phyloP scores from a whole-genome alignment of 257 asterid species.

The Craterostigma plantagineum region DNA sequence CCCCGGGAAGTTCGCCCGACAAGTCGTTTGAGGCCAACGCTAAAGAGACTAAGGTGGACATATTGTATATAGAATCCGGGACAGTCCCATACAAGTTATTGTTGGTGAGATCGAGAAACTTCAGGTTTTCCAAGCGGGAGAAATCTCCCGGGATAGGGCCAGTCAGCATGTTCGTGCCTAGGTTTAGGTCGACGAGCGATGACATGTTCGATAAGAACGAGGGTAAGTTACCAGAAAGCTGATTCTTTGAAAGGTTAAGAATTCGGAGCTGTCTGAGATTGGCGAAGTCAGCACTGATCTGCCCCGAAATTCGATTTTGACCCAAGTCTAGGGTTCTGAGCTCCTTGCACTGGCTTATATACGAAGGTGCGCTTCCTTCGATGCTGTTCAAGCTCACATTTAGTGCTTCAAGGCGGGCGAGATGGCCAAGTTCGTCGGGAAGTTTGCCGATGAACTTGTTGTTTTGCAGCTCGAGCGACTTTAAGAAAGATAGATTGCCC shows the following conservation, averaged over 20 bases:
- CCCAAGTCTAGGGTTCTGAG: slow-evolving; percentile 19
- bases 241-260: slow-evolving; percentile 26
- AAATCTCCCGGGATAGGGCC: slow-evolving; percentile 24
- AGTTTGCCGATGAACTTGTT: slow-evolving; percentile 26
- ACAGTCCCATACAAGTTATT: slow-evolving; percentile 31
- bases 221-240: slow-evolving; percentile 31
- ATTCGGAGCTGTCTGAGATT: slow-evolving; percentile 18
- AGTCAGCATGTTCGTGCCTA: slow-evolving; percentile 17
- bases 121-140: slow-evolving; percentile 17
- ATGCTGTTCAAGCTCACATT: slow-evolving; percentile 23
- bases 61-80: slow-evolving; percentile 25
- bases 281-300: slow-evolving; percentile 19
- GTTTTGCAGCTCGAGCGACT: slow-evolving; percentile 29
- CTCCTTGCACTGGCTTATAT: slow-evolving; percentile 19
- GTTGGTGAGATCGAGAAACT: slow-evolving; percentile 30
- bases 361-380: slow-evolving; percentile 20
- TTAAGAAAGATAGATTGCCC: slow-evolving; percentile 37
- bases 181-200: slow-evolving; percentile 14
- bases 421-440: slow-evolving; percentile 27
- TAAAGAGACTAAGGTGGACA: slow-evolving; percentile 20
- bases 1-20: slow-evolving; percentile 27
- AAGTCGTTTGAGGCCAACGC: slow-evolving; percentile 17
- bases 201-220: slow-evolving; percentile 20
- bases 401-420: slow-evolving; percentile 14
- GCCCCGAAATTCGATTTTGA: slow-evolving; percentile 29